Evolutionary conservation across 306 rosid species (phyloP), one percentile per base, ranked within the genome.

Genomic region (Canavalia ensiformis): DNA sequence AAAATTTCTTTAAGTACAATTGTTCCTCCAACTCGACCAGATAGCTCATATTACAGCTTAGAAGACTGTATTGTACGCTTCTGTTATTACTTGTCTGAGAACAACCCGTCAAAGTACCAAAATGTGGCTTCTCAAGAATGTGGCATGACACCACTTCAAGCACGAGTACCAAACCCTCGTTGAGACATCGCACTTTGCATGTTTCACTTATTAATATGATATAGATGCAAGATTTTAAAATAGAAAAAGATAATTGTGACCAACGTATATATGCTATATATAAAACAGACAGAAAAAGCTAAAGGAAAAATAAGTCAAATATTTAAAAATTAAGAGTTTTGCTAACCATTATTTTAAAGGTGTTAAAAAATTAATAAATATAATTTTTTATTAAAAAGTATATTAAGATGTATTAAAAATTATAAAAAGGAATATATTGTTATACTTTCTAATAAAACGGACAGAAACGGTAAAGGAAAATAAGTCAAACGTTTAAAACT

Each of bases 21-120:
- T 37, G 41, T 37, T 37, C 41, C 41, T 37, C 41, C 6, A 54
- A 55, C 1, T 55, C 2, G 60, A 55, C 60, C 10, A 56, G 63
- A 56, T 56, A 56, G 35, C 34, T 0, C 35, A 29, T 56, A 28
- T 28, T 56, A 58, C 64, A 58, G 64, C 64, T 6, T 58, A 28
- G 13, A 58, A 57, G 13, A 58, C 37, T 30, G 37, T 33, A 58
- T 58, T 58, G 37, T 30, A 58, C 64, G 39, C 13, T 8, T 5
- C 13, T 8, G 13, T 8, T 28, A 8, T 30, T 30, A 8, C 1
- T 56, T 58, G 64, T 29, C 63, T 56, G 35, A 56, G 63, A 56
- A 56, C 63, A 56, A 56, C 63, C 63, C 63, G 1, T 56, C 63
- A 28, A 56, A 56, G 63, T 58, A 8, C 62, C 10, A 25, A 56